Evolutionary conservation across 2,329 filamentous ascomycete genomes (phyloP), one percentile per base, ranked within the genome.

Genomic region (Aureobasidium mangrovei): DNA sequence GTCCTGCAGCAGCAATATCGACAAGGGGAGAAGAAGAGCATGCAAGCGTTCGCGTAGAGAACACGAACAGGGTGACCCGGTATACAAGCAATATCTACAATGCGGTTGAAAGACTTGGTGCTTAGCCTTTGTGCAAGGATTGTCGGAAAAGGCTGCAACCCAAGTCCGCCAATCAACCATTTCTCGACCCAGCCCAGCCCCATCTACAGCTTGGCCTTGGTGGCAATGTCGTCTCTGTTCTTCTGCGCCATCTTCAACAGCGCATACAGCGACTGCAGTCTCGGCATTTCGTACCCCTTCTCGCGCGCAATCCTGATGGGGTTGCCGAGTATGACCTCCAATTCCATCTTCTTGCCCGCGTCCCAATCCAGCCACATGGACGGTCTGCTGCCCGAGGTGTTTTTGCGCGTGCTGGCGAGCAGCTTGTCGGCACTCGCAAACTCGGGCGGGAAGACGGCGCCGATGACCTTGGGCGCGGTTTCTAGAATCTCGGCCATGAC

Each of bases 271-370:
- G 70, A 84, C 71, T 86, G 82, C 70, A 87, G 63, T 64, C 82
- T 71, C 8, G 82, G 82, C 78, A 86, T 78, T 62, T 84, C 78
- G 4, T 83, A 77, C 0, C 83, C 84, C 48, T 76, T 75, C 52
- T 74, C 76, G 60, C 80, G 71, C 7, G 84, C 84, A 44, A 85
- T 81, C 59, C 81, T 71, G 31, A 87, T 79, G 0, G 84, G 83
- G 64, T 88, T 87, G 1, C 85, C 84, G 27, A 88, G 65, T 39
- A 88, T 86, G 35, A 86, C 84, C 68, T 88, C 85, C 48, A 88
- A 65, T 72, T 88, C 85, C 75, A 88, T 76, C 39, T 77, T 77
- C 63, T 81, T 75, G 0, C 81, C 80, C 1, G 74, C 75, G 66
- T 85, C 82, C 47, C 38, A 51, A 10, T 41, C 39, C 24, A 41